Conservation (phyloP, 306 rosid species). For the Corylus americana region DNA sequence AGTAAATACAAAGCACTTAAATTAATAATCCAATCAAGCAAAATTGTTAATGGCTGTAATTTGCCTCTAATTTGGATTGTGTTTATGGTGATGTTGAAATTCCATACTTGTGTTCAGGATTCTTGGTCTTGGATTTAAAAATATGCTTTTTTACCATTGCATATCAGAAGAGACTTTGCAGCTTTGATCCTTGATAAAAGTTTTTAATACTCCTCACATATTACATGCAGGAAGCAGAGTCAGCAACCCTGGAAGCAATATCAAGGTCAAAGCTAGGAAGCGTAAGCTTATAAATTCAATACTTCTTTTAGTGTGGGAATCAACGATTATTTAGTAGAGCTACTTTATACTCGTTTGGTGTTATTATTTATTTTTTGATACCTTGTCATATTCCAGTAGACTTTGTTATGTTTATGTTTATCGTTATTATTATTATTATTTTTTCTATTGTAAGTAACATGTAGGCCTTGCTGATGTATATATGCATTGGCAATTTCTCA, state of each 20-base stretch:
- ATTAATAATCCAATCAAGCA: neutral
- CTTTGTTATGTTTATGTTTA: neutral
- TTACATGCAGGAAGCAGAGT: constrained; percentile 82
- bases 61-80: neutral
- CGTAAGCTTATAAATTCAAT: constrained; percentile 48
- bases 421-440: neutral
- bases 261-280: constrained; percentile 88
- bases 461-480: neutral
- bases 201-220: neutral
- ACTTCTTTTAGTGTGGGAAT: constrained; percentile 21
- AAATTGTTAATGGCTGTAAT: neutral
- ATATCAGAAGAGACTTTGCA: constrained; percentile 6
- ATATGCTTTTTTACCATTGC: neutral
- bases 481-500: neutral
- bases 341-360: neutral
- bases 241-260: constrained; percentile 91
- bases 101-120: neutral
- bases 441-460: neutral
- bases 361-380: neutral
- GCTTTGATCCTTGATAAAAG: constrained; percentile 4
- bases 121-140: neutral
- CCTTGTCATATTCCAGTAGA: neutral
- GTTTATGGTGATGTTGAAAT: neutral
- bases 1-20: neutral
- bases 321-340: neutral